Conservation (phyloP, 208 protist genomes). For the Leishmania martiniquensis region DNA sequence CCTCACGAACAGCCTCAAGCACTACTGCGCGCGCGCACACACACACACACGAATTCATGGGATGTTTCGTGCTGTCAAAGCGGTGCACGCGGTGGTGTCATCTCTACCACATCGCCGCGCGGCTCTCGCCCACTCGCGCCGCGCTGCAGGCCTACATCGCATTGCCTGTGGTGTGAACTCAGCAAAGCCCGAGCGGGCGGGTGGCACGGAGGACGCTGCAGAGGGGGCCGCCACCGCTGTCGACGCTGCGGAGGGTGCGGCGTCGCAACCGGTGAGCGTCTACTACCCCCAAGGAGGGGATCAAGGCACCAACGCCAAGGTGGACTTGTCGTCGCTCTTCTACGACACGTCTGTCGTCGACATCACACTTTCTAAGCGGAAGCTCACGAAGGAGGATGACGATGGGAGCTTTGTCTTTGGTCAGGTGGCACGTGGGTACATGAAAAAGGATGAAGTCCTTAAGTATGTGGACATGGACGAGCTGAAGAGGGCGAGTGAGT, state of each 20-base stretch:
- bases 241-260: not conserved
- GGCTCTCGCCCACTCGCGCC: not conserved
- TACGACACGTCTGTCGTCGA: conserved; percentile 15
- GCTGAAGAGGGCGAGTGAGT: not conserved
- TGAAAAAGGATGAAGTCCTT: not conserved
- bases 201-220: not conserved
- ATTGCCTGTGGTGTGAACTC: not conserved
- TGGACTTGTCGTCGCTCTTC: conserved; percentile 10
- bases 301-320: not conserved
- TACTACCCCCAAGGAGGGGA: not conserved
- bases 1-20: no score
- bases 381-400: conserved; percentile 5
- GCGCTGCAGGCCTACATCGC: not conserved
- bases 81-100: not conserved
- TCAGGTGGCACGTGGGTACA: not conserved
- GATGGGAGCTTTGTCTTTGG: conserved; percentile 4
- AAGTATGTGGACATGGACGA: conserved; percentile 7
- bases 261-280: not conserved
- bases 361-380: not conserved
- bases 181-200: not conserved
- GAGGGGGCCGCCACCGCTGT: not conserved
- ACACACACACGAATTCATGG: not conserved
- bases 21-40: not conserved
- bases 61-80: not conserved
- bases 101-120: not conserved